Evolutionary conservation across 1,284 basidiomycete genomes (phyloP), one percentile per base, ranked within the genome.

Genomic region (Ustilago esculenta): DNA sequence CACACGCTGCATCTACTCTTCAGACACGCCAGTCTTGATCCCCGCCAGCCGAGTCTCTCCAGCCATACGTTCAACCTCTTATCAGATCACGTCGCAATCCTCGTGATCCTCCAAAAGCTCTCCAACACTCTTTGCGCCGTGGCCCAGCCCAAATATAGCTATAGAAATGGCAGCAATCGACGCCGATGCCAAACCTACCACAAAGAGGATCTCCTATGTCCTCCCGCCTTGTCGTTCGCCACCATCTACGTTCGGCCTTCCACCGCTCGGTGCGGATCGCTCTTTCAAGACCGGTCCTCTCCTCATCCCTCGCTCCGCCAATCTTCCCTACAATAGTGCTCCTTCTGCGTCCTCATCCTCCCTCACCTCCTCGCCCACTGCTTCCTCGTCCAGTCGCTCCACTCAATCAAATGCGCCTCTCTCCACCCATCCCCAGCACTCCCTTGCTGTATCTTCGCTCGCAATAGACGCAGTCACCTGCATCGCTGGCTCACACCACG

Each of bases 371-470:
- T 40, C 30, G 7, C 54, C 47, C 5, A 20, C 27, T 5, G 51
- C 51, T 29, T 50, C 50, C 2, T 34, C 49, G 1, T 55, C 50
- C 0, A 53, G 42, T 27, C 47, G 29, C 1, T 52, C 60, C 3
- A 56, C 44, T 12, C 56, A 42, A 36, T 64, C 49, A 14, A 50
- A 63, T 35, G 53, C 49, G 14, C 37, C 54, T 1, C 46, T 47
- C 34, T 33, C 52, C 23, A 30, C 51, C 2, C 73, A 74, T 57
- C 74, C 79, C 1, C 64, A 67, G 36, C 79, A 81, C 35, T 65
- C 69, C n/a, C 70, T 79, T 0, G 73, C 79, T 15, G 68, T 81
- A 27, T 78, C 76, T 15, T 75, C 73, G 7, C 70, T 81, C 20
- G 75, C 78, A 12, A 56, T 77, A 39, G 78, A 79, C 42, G 49